These are phyloP conservation scores for Drechslerella dactyloides DNA, from an alignment of 2,329 filamentous ascomycete species.

Conservation along the genomic window DNA sequence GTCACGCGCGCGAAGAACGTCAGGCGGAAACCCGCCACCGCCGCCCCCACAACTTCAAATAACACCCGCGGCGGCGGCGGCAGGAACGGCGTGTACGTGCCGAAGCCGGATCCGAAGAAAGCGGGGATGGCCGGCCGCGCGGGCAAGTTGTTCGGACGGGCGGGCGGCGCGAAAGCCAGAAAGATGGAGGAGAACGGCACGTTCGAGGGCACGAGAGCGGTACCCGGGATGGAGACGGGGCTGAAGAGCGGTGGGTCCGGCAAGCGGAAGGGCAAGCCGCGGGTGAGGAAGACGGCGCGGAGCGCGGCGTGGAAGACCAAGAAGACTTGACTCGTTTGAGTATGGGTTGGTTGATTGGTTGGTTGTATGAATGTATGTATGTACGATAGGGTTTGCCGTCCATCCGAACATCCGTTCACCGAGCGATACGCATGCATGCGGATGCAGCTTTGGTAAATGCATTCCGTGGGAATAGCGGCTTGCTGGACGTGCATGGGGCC, in stretches of 20 bases:
- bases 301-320: constrained; percentile 62
- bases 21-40: constrained; percentile 61
- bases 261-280: constrained; percentile 62
- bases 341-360: background rate
- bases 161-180: constrained; percentile 65
- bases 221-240: constrained; percentile 68
- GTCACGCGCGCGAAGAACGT: constrained; percentile 83
- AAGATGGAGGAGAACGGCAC: constrained; percentile 73
- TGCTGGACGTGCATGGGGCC: background rate
- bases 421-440: background rate
- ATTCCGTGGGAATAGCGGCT: too few relatives aligned
- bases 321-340: constrained; percentile 37
- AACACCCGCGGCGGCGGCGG: constrained; percentile 16
- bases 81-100: constrained; percentile 64
- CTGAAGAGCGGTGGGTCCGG: constrained; percentile 65
- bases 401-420: background rate
- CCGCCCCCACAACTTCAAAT: constrained; percentile 53
- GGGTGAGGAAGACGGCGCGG: constrained; percentile 59
- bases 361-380: background rate
- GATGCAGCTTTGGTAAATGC: too few relatives aligned
- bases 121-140: constrained; percentile 76
- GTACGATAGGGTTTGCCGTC: constrained; percentile 7
- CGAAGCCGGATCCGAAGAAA: constrained; percentile 73
- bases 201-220: constrained; percentile 82
- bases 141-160: constrained; percentile 73